Conservation (phyloP, 345 rosid genomes). For the Euphorbia pulcherrima region DNA sequence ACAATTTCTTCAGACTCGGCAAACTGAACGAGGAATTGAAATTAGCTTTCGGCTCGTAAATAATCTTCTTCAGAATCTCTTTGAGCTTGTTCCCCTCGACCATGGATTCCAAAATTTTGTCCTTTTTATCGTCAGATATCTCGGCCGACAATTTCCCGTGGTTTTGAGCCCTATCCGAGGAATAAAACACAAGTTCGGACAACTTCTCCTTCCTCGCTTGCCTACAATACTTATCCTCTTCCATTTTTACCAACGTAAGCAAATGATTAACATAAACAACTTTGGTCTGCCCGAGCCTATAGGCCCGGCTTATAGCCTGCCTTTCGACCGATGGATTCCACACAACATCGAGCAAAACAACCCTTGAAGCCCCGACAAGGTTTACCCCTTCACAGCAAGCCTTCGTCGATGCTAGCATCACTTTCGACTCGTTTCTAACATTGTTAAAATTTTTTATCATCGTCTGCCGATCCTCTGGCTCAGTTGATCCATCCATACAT, state of each 20-base stretch:
- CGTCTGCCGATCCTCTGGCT: slow-evolving; percentile 39
- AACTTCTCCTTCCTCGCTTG: slow-evolving; percentile 50
- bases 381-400: slow-evolving; percentile 76
- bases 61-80: slow-evolving; percentile 25
- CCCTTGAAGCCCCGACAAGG: slow-evolving; percentile 81
- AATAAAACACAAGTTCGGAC: slow-evolving; percentile 53
- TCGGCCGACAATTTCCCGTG: neutral
- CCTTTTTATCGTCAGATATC: slow-evolving; percentile 17
- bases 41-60: slow-evolving; percentile 23
- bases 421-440: slow-evolving; percentile 44
- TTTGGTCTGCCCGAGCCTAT: slow-evolving; percentile 63
- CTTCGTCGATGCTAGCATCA: slow-evolving; percentile 66
- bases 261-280: slow-evolving; percentile 66
- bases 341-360: slow-evolving; percentile 68
- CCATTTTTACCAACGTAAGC: slow-evolving; percentile 46
- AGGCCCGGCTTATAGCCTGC: slow-evolving; percentile 82
- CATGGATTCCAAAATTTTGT: slow-evolving; percentile 36
- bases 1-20: neutral
- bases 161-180: slow-evolving; percentile 2
- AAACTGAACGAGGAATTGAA: slow-evolving; percentile 23
- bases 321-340: slow-evolving; percentile 87
- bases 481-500: slow-evolving; percentile 44
- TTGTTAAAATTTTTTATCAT: slow-evolving; percentile 53
- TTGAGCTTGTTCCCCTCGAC: slow-evolving; percentile 19
- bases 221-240: slow-evolving; percentile 43